Conservation (phyloP, 106 monocot species). For the Dioscorea dumetorum region DNA sequence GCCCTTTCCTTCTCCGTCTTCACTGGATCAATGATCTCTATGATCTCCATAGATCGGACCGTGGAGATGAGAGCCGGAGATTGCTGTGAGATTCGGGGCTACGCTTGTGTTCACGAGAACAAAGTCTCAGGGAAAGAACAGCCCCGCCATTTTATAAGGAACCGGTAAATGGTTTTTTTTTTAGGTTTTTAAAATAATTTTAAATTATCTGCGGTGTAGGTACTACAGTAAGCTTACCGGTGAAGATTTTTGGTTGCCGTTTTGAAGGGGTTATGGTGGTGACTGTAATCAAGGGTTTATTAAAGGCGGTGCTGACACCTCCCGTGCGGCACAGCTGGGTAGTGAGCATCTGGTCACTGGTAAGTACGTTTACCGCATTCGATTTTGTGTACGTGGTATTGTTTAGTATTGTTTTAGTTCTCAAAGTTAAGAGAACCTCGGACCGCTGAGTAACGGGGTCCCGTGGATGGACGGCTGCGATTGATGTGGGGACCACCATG, state of each 20-base stretch:
- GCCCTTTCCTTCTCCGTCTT: conserved; percentile 21
- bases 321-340: not conserved
- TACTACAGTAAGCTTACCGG: not conserved
- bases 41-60: not conserved
- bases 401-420: not conserved
- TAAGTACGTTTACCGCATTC: too few species aligned
- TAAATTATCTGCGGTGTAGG: not conserved
- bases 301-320: not conserved
- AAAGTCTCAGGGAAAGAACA: not conserved
- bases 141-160: not conserved
- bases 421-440: not conserved
- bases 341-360: too few species aligned
- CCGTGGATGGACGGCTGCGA: not conserved
- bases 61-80: not conserved
- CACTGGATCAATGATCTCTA: conserved; percentile 6
- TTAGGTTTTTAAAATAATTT: not conserved
- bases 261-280: not conserved
- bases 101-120: not conserved
- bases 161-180: not conserved
- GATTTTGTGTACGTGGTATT: not conserved
- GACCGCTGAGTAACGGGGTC: not conserved
- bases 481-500: not conserved
- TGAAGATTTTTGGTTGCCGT: not conserved
- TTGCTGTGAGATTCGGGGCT: not conserved
- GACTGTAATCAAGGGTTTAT: not conserved